Evolutionary conservation across 139 green algal species (phyloP).

Genomic region (Edaphochlamys debaryana): DNA sequence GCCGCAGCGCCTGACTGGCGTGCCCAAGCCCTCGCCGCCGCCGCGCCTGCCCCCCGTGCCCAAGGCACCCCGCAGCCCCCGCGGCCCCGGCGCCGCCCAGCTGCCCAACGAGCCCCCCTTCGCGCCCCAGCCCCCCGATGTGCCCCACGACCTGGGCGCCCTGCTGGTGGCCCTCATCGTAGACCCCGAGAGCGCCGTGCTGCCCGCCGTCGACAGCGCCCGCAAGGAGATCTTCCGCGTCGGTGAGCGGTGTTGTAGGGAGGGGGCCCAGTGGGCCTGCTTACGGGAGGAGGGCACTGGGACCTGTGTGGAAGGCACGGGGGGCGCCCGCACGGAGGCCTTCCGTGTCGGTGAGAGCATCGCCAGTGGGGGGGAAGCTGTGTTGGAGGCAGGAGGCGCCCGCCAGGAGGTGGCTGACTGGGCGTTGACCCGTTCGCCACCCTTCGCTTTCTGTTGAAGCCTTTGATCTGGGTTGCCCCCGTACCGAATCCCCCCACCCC

Average conservation of each 20-base stretch:
- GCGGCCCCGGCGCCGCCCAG: neutral
- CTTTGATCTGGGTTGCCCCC: neutral
- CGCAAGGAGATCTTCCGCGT: neutral
- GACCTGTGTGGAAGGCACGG: too few relatives aligned
- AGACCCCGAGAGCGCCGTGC: neutral
- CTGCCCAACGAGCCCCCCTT: neutral
- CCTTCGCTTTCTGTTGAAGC: too few relatives aligned
- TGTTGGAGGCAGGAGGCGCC: too few relatives aligned
- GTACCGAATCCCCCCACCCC: too few relatives aligned
- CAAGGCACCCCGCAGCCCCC: neutral
- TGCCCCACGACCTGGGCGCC: neutral
- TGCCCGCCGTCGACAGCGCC: neutral
- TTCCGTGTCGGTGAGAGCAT: neutral
- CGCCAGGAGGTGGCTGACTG: too few relatives aligned
- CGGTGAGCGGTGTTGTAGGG: neutral
- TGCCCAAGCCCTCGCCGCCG: slow-evolving; percentile 14
- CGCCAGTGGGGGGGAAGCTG: neutral
- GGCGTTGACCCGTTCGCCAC: too few relatives aligned
- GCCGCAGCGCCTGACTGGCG: neutral
- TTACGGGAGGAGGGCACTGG: too few relatives aligned
- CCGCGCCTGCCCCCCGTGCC: neutral
- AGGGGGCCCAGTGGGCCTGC: neutral
- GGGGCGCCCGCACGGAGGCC: too few relatives aligned
- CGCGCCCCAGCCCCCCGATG: neutral
- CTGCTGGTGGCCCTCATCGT: neutral